Base-by-base conservation (phyloP, 108 stramenopile species). In the Stephanodiscus minutulus region DNA sequence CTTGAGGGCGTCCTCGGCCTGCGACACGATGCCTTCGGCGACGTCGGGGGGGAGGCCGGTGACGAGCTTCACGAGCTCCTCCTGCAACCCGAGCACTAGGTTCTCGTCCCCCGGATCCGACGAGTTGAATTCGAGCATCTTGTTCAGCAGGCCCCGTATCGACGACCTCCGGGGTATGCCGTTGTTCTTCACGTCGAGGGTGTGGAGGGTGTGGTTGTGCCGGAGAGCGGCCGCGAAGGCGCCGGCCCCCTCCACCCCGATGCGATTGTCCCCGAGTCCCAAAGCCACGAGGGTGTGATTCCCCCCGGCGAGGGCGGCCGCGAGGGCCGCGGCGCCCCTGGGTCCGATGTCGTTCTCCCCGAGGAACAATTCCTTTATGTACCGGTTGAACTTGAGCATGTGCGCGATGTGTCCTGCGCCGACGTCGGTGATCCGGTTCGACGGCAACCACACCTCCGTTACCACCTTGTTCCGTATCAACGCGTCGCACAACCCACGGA, bases 41-140 rank as follows among this genome's bases (percentile, higher is more conserved):
- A 66, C 48, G 60, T 79, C 77, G 24, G 70, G 60, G 25, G 77
- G 77, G 50, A 79, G 41, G 31, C 41, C 61, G 13, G 57, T 24
- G 31, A 79, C 65, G 58, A 79, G 37, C 20, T 36, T 21, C 15
- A 27, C 49, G 41, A 79, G 66, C 31, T 79, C 77, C 57, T 71
- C 77, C 49, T 79, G 77, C 52, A 79, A 37, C 15, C 77, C 77
- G 31, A 67, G 24, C 21, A 79, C 70, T 25, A 79, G 71, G n/a
- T 48, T 52, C 33, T 79, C 70, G 62, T 79, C 77, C 17, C 77
- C 70, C 13, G 77, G 77, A 67, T 79, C 77, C 15, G 66, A 58
- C 7, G 70, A 57, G 55, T 79, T 79, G 58, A 68, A 79, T 11
- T 79, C 77, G n/a, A 79, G 44, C 77, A 79, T 79, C 52, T 79